Evolutionary conservation across 108 stramenopile species (phyloP), one percentile per base, ranked within the genome.

Genomic region (Cyclostephanos tholiformis): DNA sequence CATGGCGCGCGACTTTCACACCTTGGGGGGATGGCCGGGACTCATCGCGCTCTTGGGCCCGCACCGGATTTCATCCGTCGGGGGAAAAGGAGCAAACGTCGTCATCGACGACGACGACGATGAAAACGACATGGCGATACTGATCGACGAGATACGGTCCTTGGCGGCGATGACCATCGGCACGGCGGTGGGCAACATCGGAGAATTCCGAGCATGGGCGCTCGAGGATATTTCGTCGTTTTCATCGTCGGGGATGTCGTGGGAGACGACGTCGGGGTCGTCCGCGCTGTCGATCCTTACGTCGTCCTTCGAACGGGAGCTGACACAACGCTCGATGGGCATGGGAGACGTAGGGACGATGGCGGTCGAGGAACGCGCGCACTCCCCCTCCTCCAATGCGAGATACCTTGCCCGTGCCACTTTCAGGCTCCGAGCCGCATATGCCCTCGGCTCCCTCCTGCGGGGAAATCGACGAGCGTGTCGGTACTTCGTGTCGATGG

Each of bases 1-100:
- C 71, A 94, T 92, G 86, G 93, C 98, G 7, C 85, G 96, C 13
- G 98, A 98, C 67, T 97, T 98, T 75, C 89, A 97, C 79, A 93
- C 94, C 0, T 58, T 98, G 65, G 96, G 95, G 35, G 96, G 96
- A 12, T 98, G 96, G 92, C 76, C 89, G 6, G 46, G 71, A 2
- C 65, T 98, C 48, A 82, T 91, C 16, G 63, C 91, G 9, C 71
- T 94, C 30, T 62, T 98, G 38, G 58, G 71, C n/a, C 83, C 41
- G 11, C 12, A 1, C 12, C 1, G 9, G 4, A 41, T 12, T 1
- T 41, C 9, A 7, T 7, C 4, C 44, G 44, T 46, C 44, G 44
- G 1, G 3, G 44, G 3, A 17, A 0, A 14, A 17, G 13, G 44
- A 17, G 16, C 14, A 17, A 2, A 14, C 41, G 35, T 9, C 14